Base-by-base conservation (phyloP, 805 yeast genomes). In the Wickerhamiella cacticola region DNA sequence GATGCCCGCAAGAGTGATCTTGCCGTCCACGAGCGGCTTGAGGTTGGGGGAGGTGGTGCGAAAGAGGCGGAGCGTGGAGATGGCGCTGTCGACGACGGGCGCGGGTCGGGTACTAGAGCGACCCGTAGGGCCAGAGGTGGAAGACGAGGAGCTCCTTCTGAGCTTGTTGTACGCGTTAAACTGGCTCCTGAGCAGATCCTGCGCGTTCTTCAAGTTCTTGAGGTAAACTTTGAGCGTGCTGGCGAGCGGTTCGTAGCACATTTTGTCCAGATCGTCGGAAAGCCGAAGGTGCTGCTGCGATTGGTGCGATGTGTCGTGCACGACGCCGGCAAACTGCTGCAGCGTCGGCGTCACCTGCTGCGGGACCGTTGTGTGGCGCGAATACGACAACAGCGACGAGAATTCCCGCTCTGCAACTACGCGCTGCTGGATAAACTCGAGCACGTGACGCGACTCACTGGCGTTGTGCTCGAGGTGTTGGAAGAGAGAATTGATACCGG, bases 351-450 rank as follows among this genome's bases (percentile, higher is more conserved):
- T 53, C 49, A 24, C 54, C 56, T 5, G 45, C 15, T 8, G 55
- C 53, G 23, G 57, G 48, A 10, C 49, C 48, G 10, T 49, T 51
- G 6, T 21, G 41, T 38, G 45, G 18, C 33, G 21, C 22, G 46
- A 24, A 6, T 23, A 24, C 3, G 38, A 23, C 5, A 44, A 35
- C 26, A 44, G 31, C 41, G 41, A 34, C 1, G 92, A 92, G 55
- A 78, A 79, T 1, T 67, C 58, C n/a, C 68, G 68, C 58, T 85
- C 94, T 62, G 72, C 72, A 24, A 76, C 80, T 74, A 79, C 76
- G 53, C 89, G 65, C 19, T 75, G 69, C 28, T 74, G 70, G 59
- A 83, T 77, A 48, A 83, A 60, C 19, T 67, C 68, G 7, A 82
- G 67, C 54, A 79, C 76, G 59, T 80, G 80, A 31, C 74, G 75